Percentiles rank a stretch among this genome's conserved stretches.
Conservation (phyloP, 1,284 basidiomycete genomes). For the Cutaneotrichosporon spelunceum region DNA sequence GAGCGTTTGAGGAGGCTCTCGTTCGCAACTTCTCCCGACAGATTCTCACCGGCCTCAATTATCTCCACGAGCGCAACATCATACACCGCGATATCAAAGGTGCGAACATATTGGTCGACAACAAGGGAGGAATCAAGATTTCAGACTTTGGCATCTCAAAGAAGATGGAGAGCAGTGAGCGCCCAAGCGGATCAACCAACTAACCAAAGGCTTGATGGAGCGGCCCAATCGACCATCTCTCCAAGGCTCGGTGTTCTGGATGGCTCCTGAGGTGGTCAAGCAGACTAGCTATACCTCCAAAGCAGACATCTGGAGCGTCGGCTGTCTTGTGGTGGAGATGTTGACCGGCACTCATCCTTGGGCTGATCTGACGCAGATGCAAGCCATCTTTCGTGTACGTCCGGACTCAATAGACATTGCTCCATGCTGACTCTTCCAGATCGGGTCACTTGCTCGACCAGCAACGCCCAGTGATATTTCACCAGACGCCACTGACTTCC, state of each 20-base stretch:
- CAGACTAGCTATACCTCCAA: conserved; percentile 88
- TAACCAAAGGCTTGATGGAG: conserved; percentile 64
- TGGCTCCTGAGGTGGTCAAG: conserved; percentile 97
- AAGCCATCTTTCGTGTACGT: conserved; percentile 87
- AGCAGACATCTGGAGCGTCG: conserved; percentile 98
- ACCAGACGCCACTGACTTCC: conserved; percentile 75
- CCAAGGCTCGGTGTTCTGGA: conserved; percentile 98
- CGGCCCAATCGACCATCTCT: conserved; percentile 82
- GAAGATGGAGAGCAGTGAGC: conserved; percentile 90
- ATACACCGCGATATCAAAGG: conserved; percentile 99
- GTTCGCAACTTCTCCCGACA: conserved; percentile 94
- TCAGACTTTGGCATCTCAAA: conserved; percentile 96
- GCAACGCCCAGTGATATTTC: conserved; percentile 84
- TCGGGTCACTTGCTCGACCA: conserved; percentile 79
- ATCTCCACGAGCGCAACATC: conserved; percentile 95
- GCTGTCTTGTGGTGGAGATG: conserved; percentile 98
- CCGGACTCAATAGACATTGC: neutral
- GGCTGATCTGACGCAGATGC: conserved; percentile 98
- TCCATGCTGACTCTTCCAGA: conserved; percentile 56
- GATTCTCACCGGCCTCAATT: conserved; percentile 85
- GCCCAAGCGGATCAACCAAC: neutral
- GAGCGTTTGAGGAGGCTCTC: conserved; percentile 91
- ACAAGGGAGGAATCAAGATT: conserved; percentile 97
- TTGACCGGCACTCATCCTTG: conserved; percentile 95
- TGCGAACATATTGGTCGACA: conserved; percentile 96